Percentiles rank a stretch among this genome's conserved stretches.
These are phyloP conservation scores for Geotrichum restrictum DNA, from an alignment of 1,139 yeast genomes.

Conservation along the genomic window DNA sequence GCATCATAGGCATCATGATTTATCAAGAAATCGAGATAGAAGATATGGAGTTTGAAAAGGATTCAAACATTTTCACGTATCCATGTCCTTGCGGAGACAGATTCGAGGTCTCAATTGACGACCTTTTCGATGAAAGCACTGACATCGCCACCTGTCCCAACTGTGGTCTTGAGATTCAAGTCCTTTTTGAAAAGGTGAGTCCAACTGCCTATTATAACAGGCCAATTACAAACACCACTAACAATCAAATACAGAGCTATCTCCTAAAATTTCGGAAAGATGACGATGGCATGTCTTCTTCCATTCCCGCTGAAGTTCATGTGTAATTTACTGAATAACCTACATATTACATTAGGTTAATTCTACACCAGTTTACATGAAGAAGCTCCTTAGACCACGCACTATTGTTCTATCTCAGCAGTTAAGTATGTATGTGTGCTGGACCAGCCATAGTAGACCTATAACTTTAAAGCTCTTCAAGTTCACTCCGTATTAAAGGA, in stretches of 20 bases:
- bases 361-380: too few species aligned
- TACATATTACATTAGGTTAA: too few species aligned
- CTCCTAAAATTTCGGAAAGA: too few species aligned
- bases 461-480: too few species aligned
- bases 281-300: background rate
- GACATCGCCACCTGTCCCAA: conserved; percentile 96
- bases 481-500: too few species aligned
- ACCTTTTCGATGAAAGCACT: conserved; percentile 76
- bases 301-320: background rate
- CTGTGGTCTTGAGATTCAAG: conserved; percentile 89
- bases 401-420: too few species aligned
- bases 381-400: too few species aligned
- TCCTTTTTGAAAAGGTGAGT: conserved; percentile 59
- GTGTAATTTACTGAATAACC: background rate
- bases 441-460: too few species aligned
- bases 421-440: too few species aligned
- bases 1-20: conserved; percentile 40
- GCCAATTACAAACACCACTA: background rate
- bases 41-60: conserved; percentile 86
- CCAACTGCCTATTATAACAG: background rate
- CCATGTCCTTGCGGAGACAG: conserved; percentile 99
- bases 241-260: too few species aligned
- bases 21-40: conserved; percentile 96
- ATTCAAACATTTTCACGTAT: conserved; percentile 74
- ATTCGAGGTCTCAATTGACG: conserved; percentile 82